Evolutionary conservation across 495 filamentous ascomycete species (phyloP).

Genomic region (Durotheca rogersii): DNA sequence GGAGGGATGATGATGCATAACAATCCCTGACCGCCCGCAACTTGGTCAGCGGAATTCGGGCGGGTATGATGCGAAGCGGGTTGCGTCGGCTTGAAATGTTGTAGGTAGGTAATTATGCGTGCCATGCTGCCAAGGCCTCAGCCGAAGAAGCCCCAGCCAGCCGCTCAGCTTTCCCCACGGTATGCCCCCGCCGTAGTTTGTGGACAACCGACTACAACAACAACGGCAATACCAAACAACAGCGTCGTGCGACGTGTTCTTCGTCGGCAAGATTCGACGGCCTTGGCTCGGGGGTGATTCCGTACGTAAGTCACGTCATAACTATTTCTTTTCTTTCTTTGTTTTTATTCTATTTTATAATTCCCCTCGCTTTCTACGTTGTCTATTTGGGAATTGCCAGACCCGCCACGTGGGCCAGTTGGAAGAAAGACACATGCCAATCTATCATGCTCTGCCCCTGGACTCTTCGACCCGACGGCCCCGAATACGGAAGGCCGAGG

Average conservation of each 20-base stretch:
- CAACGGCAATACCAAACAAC: background rate
- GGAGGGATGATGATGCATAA: constrained; percentile 2
- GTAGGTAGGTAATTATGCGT: background rate
- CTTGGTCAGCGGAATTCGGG: constrained; percentile 11
- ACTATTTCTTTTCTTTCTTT: background rate
- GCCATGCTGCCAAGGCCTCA: constrained; percentile 16
- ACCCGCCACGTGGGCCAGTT: too few species aligned
- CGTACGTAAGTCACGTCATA: background rate
- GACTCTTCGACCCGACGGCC: background rate
- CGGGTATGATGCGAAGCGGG: constrained; percentile 14
- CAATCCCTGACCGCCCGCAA: background rate
- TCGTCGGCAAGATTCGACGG: too few species aligned
- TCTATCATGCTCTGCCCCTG: too few species aligned
- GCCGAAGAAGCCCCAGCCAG: constrained; percentile 10
- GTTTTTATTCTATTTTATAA: background rate
- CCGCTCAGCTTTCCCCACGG: constrained; percentile 13
- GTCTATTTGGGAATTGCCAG: background rate
- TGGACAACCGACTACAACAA: too few species aligned
- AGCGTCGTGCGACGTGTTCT: too few species aligned
- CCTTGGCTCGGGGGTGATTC: background rate
- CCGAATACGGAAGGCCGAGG: background rate
- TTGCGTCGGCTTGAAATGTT: constrained; percentile 22
- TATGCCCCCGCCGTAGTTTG: background rate
- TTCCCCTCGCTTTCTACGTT: background rate
- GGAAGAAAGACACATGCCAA: too few species aligned